Conservation (phyloP, 805 yeast genomes). For the Wickerhamomyces pijperi region DNA sequence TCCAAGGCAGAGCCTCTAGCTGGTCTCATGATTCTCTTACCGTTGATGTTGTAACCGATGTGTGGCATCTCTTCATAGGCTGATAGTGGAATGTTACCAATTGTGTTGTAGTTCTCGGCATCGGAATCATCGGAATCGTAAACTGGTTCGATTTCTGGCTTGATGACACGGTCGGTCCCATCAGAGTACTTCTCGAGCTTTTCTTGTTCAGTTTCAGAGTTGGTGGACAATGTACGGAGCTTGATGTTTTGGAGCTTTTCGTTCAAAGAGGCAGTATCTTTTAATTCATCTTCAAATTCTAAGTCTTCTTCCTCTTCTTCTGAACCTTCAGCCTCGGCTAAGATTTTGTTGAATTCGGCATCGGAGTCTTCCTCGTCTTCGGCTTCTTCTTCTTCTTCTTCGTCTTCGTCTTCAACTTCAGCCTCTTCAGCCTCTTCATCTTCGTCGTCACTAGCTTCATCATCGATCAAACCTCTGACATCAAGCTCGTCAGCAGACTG, state of each 20-base stretch:
- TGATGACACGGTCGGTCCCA: slow-evolving; percentile 66
- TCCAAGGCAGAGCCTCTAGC: slow-evolving; percentile 95
- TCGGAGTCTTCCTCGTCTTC: slow-evolving; percentile 33
- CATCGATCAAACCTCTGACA: slow-evolving; percentile 28
- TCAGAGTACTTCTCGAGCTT: slow-evolving; percentile 51
- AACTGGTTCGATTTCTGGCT: slow-evolving; percentile 89
- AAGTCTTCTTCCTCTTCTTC: slow-evolving; percentile 17
- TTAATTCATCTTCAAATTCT: slow-evolving; percentile 42
- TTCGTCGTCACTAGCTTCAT: slow-evolving; percentile 8
- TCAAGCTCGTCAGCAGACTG: slow-evolving; percentile 14
- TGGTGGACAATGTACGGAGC: slow-evolving; percentile 37
- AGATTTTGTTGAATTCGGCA: slow-evolving; percentile 49
- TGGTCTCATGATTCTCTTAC: slow-evolving; percentile 97
- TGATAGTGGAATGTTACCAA: slow-evolving; percentile 85
- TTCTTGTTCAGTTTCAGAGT: slow-evolving; percentile 17
- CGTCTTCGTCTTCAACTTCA: slow-evolving; percentile 8
- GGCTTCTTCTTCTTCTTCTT: slow-evolving; percentile 6
- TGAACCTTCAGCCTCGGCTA: slow-evolving; percentile 38
- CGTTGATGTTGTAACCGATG: slow-evolving; percentile 92
- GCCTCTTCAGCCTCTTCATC: slow-evolving; percentile 13
- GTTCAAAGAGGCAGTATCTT: slow-evolving; percentile 36
- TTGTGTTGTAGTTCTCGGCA: slow-evolving; percentile 68
- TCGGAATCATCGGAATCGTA: slow-evolving; percentile 94
- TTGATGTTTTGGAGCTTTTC: slow-evolving; percentile 46
- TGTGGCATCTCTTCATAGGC: slow-evolving; percentile 98